phyloP scores from a whole-genome alignment of 2,329 filamentous ascomycete genomes.

The Colletotrichum trifolii region DNA sequence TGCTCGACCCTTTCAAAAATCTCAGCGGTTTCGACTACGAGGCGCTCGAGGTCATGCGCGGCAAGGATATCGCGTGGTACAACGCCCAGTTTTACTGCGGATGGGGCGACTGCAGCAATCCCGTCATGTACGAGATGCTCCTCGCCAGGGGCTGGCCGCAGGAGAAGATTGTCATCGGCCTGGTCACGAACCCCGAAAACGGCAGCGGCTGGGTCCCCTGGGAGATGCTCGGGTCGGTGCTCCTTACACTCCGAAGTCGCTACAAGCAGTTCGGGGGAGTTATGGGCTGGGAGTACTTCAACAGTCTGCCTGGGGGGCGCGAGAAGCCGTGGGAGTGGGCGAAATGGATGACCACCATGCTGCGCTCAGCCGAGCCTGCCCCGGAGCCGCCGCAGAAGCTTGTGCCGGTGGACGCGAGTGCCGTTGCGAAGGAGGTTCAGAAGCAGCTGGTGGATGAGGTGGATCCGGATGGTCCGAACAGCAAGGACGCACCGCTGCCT shows the following conservation, averaged over 20 bases:
- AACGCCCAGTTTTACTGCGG: constrained; percentile 95
- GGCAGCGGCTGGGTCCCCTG: constrained; percentile 66
- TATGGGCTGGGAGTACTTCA: constrained; percentile 97
- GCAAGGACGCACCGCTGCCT: constrained; percentile 44
- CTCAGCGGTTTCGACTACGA: constrained; percentile 87
- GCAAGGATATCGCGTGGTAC: constrained; percentile 81
- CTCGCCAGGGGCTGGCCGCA: constrained; percentile 76
- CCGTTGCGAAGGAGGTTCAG: constrained; percentile 29
- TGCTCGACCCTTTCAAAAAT: constrained; percentile 65
- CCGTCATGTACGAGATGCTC: constrained; percentile 62
- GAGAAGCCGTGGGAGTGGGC: constrained; percentile 83
- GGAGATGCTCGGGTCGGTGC: constrained; percentile 57
- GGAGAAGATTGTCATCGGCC: constrained; percentile 79
- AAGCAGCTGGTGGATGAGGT: constrained; percentile 36
- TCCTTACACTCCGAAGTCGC: constrained; percentile 53
- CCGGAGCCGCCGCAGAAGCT: constrained; percentile 5
- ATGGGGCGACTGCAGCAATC: constrained; percentile 71
- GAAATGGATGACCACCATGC: constrained; percentile 66
- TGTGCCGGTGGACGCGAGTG: not conserved
- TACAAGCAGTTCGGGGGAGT: constrained; percentile 84
- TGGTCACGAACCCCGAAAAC: constrained; percentile 82
- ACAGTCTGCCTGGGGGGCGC: constrained; percentile 74
- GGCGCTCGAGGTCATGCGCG: constrained; percentile 75
- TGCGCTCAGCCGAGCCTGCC: constrained; percentile 43
- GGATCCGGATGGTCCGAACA: constrained; percentile 42